phyloP scores from a whole-genome alignment of 331 rosid species.

The Saraca asoca region DNA sequence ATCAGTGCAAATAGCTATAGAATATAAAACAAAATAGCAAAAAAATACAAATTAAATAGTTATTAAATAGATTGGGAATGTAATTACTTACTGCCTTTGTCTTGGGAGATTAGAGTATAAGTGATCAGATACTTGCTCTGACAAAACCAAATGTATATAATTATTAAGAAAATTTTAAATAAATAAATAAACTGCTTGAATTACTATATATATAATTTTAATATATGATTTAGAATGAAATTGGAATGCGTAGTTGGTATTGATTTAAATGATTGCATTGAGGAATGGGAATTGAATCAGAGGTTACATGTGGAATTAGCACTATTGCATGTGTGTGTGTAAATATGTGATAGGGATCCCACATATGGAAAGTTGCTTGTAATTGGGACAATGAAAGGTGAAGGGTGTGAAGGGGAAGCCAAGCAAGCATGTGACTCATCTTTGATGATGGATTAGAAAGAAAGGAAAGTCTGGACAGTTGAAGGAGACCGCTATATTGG shows the following conservation, averaged over 20 bases:
- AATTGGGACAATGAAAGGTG: slow-evolving; percentile 45
- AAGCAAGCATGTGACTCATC: slow-evolving; percentile 69
- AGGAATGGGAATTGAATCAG: slow-evolving; percentile 40
- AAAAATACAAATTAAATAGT: too few species aligned
- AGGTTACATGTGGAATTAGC: slow-evolving; percentile 47
- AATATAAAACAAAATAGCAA: too few species aligned
- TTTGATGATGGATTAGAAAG: slow-evolving; percentile 55
- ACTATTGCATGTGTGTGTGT: slow-evolving; percentile 60
- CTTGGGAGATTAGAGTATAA: too few species aligned
- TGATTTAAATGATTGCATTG: slow-evolving; percentile 40
- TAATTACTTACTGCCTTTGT: too few species aligned
- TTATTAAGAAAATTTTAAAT: too few species aligned
- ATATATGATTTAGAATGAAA: slow-evolving; percentile 12
- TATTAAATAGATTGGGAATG: too few species aligned
- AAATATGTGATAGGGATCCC: slow-evolving; percentile 36
- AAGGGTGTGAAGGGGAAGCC: slow-evolving; percentile 40
- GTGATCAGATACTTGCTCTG: too few species aligned
- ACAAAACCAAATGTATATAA: too few species aligned
- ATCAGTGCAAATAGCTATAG: too few species aligned
- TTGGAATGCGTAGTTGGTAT: slow-evolving; percentile 34
- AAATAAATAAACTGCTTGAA: too few species aligned
- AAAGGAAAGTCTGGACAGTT: slow-evolving; percentile 58
- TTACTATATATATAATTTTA: too few species aligned
- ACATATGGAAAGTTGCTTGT: slow-evolving; percentile 57
- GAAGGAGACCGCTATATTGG: slow-evolving; percentile 41